Percentiles rank a stretch among this genome's conserved stretches.
phyloP scores from a whole-genome alignment of 179 eudicot species.

The Beta lomatogona region DNA sequence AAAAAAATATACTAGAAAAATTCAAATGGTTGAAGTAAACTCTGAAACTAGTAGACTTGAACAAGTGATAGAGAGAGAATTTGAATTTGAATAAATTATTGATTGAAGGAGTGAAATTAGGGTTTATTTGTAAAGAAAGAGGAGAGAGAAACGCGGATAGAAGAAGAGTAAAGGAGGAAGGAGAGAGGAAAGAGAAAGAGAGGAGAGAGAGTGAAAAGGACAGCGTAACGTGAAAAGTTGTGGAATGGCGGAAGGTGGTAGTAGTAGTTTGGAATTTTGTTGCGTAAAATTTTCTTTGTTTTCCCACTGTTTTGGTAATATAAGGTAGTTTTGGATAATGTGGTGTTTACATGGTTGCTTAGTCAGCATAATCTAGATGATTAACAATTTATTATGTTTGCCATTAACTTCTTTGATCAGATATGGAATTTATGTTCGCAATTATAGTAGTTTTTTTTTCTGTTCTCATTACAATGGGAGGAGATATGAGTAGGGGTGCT shows the following conservation, averaged over 20 bases:
- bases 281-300: neutral
- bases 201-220: neutral
- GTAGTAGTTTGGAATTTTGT: neutral
- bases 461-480: too few relatives aligned
- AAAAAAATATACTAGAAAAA: neutral
- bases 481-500: too few relatives aligned
- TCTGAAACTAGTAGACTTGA: neutral
- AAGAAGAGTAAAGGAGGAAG: neutral
- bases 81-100: neutral
- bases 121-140: neutral
- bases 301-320: neutral
- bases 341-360: neutral
- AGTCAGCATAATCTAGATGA: neutral
- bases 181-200: neutral
- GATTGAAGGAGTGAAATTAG: neutral
- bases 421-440: too few relatives aligned
- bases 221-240: slow-evolving; percentile 13
- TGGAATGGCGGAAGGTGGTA: neutral
- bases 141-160: slow-evolving; percentile 5
- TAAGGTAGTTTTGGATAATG: neutral
- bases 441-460: too few relatives aligned
- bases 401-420: too few relatives aligned
- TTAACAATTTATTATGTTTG: neutral
- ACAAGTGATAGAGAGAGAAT: neutral
- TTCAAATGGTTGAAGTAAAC: neutral